Percentiles rank a stretch among this genome's conserved stretches.
Evolutionary conservation across 768 basidiomycete genomes (phyloP).

Genomic region (Gloeopeniophorella convolvens): DNA sequence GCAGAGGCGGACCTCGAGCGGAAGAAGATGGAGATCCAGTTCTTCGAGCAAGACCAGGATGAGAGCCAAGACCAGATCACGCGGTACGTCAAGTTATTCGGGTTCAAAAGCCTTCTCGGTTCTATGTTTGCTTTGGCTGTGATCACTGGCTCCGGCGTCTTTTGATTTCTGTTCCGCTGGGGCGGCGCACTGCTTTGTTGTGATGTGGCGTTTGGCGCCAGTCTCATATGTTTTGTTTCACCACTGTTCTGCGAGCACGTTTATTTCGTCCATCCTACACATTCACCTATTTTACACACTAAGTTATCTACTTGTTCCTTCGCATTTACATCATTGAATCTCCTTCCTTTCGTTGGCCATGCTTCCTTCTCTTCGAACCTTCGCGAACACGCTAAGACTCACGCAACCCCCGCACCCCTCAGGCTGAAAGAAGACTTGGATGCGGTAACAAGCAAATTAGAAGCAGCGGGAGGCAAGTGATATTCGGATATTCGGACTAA

Average conservation of each 20-base stretch:
- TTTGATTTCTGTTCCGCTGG: slow-evolving; percentile 28
- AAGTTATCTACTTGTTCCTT: slow-evolving; percentile 17
- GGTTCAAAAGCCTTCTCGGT: slow-evolving; percentile 39
- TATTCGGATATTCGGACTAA: slow-evolving; percentile 10
- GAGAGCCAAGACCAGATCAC: slow-evolving; percentile 69
- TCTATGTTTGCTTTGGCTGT: slow-evolving; percentile 19
- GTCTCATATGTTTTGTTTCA: not conserved
- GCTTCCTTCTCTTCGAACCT: not conserved
- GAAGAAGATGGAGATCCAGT: slow-evolving; percentile 77
- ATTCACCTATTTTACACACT: not conserved
- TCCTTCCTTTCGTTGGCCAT: not conserved
- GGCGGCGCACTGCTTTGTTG: slow-evolving; percentile 20
- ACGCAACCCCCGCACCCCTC: slow-evolving; percentile 16
- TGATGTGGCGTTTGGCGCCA: slow-evolving; percentile 8
- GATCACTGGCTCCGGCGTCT: slow-evolving; percentile 27
- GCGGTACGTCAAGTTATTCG: slow-evolving; percentile 65
- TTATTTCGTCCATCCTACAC: not conserved
- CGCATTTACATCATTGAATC: not conserved
- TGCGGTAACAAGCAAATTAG: slow-evolving; percentile 34
- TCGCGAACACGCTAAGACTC: slow-evolving; percentile 7
- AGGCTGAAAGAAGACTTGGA: slow-evolving; percentile 69
- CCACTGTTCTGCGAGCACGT: not conserved
- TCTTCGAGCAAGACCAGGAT: slow-evolving; percentile 73
- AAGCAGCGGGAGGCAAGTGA: slow-evolving; percentile 10
- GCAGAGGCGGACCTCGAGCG: slow-evolving; percentile 55